Percentiles rank a stretch among this genome's conserved stretches.
These are phyloP conservation scores for Macrolepiota dolichaula DNA, from an alignment of 768 basidiomycete species.

Conservation along the genomic window DNA sequence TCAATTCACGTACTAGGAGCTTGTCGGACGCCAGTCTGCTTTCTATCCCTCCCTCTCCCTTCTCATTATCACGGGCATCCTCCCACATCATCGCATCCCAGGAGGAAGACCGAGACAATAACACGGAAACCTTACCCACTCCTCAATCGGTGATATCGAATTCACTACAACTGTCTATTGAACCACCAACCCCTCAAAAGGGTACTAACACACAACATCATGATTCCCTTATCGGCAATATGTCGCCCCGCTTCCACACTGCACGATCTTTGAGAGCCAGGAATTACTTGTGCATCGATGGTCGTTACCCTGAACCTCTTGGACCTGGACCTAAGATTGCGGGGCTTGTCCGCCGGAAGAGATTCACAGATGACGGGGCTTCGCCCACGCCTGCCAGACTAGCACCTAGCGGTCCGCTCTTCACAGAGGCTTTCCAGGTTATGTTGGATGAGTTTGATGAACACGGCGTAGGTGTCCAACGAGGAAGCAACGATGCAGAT, in stretches of 20 bases:
- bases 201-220: slow-evolving; percentile 9
- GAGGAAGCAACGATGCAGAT: not conserved
- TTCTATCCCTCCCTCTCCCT: slow-evolving; percentile 39
- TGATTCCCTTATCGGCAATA: slow-evolving; percentile 11
- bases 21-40: slow-evolving; percentile 49
- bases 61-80: slow-evolving; percentile 18
- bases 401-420: not conserved
- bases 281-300: slow-evolving; percentile 48
- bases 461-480: not conserved
- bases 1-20: slow-evolving; percentile 53
- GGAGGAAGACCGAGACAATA: not conserved
- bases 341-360: not conserved
- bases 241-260: slow-evolving; percentile 9
- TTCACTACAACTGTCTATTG: slow-evolving; percentile 35
- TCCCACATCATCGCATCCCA: not conserved
- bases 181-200: slow-evolving; percentile 40
- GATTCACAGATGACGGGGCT: not conserved
- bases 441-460: slow-evolving; percentile 11
- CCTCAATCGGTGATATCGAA: not conserved
- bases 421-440: slow-evolving; percentile 4
- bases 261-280: slow-evolving; percentile 51
- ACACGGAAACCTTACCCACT: not conserved
- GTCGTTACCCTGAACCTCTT: slow-evolving; percentile 5
- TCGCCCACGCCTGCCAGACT: slow-evolving; percentile 1
- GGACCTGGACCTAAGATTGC: not conserved